A percentile compares a stretch with the other conserved stretches of the same genome.
These are phyloP conservation scores for Aspergillus kassunensis DNA, from an alignment of 495 filamentous ascomycete genomes.

Conservation along the genomic window DNA sequence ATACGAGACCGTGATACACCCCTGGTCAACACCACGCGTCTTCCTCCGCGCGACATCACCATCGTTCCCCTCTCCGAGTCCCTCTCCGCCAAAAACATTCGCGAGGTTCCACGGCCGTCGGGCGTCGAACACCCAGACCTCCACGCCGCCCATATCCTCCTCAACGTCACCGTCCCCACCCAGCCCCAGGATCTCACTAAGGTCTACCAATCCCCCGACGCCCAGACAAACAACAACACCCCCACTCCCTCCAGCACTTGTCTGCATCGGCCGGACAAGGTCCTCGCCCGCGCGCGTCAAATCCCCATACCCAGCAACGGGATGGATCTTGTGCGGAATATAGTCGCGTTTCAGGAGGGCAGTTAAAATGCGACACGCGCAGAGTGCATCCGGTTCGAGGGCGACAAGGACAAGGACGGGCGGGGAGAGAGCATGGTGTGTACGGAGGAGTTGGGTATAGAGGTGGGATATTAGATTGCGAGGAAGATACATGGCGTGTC, in stretches of 20 bases:
- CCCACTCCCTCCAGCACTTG: constrained; percentile 70
- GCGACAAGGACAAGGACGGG: constrained; percentile 90
- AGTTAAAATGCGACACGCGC: constrained; percentile 91
- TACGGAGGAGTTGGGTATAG: constrained; percentile 78
- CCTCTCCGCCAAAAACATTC: constrained; percentile 79
- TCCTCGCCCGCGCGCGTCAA: constrained; percentile 72
- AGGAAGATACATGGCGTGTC: constrained; percentile 80
- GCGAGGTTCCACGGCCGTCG: constrained; percentile 90
- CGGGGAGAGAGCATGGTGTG: constrained; percentile 77
- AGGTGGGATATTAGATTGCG: constrained; percentile 82
- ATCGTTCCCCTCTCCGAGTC: constrained; percentile 48
- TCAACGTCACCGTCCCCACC: constrained; percentile 50
- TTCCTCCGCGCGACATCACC: constrained; percentile 36
- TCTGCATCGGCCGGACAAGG: constrained; percentile 77
- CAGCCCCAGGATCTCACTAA: constrained; percentile 69
- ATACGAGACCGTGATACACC: constrained; percentile 66
- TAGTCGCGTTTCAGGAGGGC: constrained; percentile 91
- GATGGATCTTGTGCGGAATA: constrained; percentile 96
- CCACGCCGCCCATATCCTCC: constrained; percentile 67
- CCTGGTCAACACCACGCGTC: constrained; percentile 52
- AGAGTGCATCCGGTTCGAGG: constrained; percentile 92
- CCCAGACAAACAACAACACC: constrained; percentile 90
- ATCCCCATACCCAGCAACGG: constrained; percentile 88
- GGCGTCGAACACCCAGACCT: constrained; percentile 93
- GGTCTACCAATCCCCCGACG: constrained; percentile 83